Evolutionary conservation across 2,329 filamentous ascomycete species (phyloP), one percentile per base, ranked within the genome.

Genomic region (Epichloe sylvatica): DNA sequence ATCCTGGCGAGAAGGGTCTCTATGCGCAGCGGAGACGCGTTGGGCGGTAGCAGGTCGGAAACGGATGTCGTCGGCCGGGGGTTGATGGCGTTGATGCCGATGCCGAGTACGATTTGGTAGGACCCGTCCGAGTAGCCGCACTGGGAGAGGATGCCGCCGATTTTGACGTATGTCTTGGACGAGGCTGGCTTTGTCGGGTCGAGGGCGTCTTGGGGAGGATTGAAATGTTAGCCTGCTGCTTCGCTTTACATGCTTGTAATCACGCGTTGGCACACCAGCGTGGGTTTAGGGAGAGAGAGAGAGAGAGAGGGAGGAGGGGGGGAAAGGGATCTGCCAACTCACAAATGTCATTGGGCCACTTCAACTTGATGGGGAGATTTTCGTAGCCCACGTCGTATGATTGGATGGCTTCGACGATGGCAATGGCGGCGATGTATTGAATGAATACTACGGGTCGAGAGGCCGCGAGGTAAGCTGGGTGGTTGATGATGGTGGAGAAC

Each of bases 331-430:
- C 7, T 25, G 23, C 23, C 23, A 8, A 25, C 74, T 64, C 66
- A 82, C 80, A 91, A 49, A 98, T 86, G 62, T 98, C 92, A 60
- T 98, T 98, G 11, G 92, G 92, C 92, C 92, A 98, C 66, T 98
- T 98, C 34, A 98, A 69, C 62, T 86, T 89, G 39, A 98, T 75
- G 0, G 86, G 86, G 4, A 97, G 65, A 0, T 79, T 72, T 5
- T 78, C 73, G 64, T 94, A 97, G 7, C 83, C 86, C 2, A 67
- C 67, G 45, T 83, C 88, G 61, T 97, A 97, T 25, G 74, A 76
- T 54, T 86, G 83, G 54, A 97, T 82, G 0, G 87, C 91, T 53
- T 86, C 78, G 3, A 94, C 84, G 40, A 91, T 84, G 39, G 92
- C 90, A 43, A 98, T 78, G 1, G 89, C 90, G 0, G 88, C 82